Evolutionary conservation across 768 basidiomycete species (phyloP), one percentile per base, ranked within the genome.

Genomic region (Coprinopsis strossmayeri): DNA sequence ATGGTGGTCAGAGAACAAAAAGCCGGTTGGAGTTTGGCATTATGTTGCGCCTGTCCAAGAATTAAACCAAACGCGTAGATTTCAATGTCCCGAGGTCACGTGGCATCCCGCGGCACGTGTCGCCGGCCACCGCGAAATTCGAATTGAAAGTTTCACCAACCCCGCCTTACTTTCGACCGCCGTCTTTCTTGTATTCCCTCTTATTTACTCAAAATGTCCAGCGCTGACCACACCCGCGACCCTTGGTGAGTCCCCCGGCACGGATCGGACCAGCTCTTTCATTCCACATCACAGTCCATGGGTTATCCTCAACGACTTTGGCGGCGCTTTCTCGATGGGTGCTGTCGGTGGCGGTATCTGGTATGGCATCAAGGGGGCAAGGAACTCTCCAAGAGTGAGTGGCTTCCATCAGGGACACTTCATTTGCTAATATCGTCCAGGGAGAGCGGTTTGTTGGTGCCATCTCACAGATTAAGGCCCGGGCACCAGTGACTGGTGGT

Each of bases 281-380:
- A 37, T 34, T 39, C 21, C 26, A 12, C 41, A 45, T 40, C 42
- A 26, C 59, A 97, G 95, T 70, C 95, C 95, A 59, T 97, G 93
- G 91, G 94, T 97, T 45, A 88, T 97, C 63, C 84, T 97, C 59
- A 96, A 91, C 74, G 95, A 98, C 73, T 95, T 94, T 67, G 94
- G 95, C 52, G 94, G 92, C 53, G 93, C 94, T 11, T 95, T 96
- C 68, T 81, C 94, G 15, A 97, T 97, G 94, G 94, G 94, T 64
- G 91, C 93, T 28, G 84, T 98, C 48, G 95, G 95, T 59, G 95
- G 95, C 61, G 92, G 89, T 55, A 91, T 97, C 61, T 98, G 95
- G 95, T 93, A 97, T 69, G 91, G 93, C 48, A 92, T 97, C 58
- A 98, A 98, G 70, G 95, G 95, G 51, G 92, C 93, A 5, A 79